These are phyloP conservation scores for Akanthomyces muscarius DNA, from an alignment of 2,329 filamentous ascomycete species.

Conservation along the genomic window DNA sequence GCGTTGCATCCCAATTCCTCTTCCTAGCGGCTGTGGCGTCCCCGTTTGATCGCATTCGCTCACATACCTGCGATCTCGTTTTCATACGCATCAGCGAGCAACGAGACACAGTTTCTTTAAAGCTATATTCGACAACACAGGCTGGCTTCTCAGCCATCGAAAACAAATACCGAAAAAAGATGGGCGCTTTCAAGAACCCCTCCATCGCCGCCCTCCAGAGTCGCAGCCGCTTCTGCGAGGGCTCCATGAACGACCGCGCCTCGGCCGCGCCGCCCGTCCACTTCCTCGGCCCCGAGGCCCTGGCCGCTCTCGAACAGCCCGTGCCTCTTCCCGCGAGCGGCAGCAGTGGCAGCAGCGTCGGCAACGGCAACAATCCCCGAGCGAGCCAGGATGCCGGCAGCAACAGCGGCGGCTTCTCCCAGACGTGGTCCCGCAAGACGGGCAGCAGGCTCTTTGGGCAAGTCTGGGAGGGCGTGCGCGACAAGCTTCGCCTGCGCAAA, in stretches of 20 bases:
- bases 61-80: too few species aligned
- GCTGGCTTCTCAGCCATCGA: too few species aligned
- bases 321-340: conserved; percentile 12
- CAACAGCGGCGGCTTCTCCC: conserved; percentile 4
- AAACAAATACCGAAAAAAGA: conserved; percentile 23
- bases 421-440: conserved; percentile 4
- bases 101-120: too few species aligned
- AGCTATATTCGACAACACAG: not conserved
- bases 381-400: conserved; percentile 5
- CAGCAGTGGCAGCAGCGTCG: conserved; percentile 16
- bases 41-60: too few species aligned
- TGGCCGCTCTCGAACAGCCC: conserved; percentile 29
- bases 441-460: conserved; percentile 30
- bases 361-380: conserved; percentile 9
- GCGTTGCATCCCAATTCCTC: too few species aligned
- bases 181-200: conserved; percentile 28
- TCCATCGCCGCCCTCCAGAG: conserved; percentile 31
- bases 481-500: conserved; percentile 28
- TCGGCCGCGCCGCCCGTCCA: conserved; percentile 67
- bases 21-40: too few species aligned
- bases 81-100: too few species aligned
- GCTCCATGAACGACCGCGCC: conserved; percentile 78
- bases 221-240: conserved; percentile 65
- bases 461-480: conserved; percentile 38
- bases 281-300: conserved; percentile 51